phyloP scores from a whole-genome alignment of 1,284 basidiomycete genomes.

The Cerioporus squamosus region DNA sequence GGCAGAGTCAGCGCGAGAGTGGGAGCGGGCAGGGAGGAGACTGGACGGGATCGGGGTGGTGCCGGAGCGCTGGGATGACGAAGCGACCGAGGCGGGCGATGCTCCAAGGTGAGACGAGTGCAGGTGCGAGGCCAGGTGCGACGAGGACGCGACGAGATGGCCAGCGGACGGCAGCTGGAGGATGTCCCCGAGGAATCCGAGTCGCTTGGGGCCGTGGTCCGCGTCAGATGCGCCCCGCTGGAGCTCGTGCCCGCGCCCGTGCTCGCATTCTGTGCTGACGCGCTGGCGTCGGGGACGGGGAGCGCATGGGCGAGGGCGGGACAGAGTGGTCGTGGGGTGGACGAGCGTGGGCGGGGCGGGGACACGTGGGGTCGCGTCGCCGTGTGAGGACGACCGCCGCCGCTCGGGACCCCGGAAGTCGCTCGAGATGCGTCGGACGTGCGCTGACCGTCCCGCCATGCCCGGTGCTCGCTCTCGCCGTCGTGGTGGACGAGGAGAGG shows the following conservation, averaged over 20 bases:
- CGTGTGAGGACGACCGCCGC: conserved; percentile 35
- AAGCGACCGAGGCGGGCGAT: conserved; percentile 4
- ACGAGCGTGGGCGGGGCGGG: conserved; percentile 5
- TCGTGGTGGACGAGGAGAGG: background rate
- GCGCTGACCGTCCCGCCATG: conserved; percentile 26
- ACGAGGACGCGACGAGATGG: conserved; percentile 19
- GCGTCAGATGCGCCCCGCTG: conserved; percentile 1
- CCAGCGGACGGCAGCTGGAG: conserved; percentile 30
- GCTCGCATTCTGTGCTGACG: background rate
- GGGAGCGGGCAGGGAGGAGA: conserved; percentile 31
- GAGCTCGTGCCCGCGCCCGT: no score
- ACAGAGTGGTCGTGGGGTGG: conserved; percentile 9
- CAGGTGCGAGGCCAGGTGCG: background rate
- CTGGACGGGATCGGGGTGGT: conserved; percentile 26
- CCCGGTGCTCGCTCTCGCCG: background rate
- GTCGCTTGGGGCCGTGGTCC: conserved; percentile 24
- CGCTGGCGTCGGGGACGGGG: background rate
- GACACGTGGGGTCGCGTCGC: conserved; percentile 30
- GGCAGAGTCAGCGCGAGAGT: conserved; percentile 34
- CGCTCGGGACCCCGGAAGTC: background rate
- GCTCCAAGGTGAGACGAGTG: no score
- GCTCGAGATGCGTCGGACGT: conserved; percentile 17
- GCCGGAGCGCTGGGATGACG: conserved; percentile 22
- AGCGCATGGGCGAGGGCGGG: conserved; percentile 9
- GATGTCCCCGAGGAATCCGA: conserved; percentile 39